Percentiles rank a stretch among this genome's conserved stretches.
Evolutionary conservation across 2,329 filamentous ascomycete genomes (phyloP).

Genomic region (Fusarium torulosum): DNA sequence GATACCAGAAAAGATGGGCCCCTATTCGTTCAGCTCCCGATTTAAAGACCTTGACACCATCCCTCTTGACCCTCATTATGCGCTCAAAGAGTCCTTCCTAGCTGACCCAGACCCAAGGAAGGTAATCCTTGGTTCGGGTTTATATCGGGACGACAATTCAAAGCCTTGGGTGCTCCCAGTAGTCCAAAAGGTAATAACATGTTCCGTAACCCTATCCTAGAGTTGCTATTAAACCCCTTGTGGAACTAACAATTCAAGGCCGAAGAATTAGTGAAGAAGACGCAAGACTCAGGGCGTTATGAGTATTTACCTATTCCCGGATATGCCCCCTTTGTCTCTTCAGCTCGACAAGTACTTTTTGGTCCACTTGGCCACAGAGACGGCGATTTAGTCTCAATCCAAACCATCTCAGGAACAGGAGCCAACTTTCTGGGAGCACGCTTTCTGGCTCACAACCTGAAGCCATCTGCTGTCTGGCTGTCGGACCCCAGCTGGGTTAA

Average conservation of each 20-base stretch:
- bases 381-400: background rate
- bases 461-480: constrained; percentile 1
- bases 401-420: constrained; percentile 6
- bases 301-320: background rate
- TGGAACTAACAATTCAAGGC: background rate
- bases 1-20: background rate
- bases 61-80: background rate
- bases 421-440: background rate
- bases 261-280: background rate
- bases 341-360: background rate
- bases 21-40: background rate
- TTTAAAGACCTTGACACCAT: background rate
- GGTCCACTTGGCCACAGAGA: background rate
- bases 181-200: background rate
- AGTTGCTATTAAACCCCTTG: too few species aligned
- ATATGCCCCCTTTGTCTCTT: background rate
- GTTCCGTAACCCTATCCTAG: too few species aligned
- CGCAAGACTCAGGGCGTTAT: background rate
- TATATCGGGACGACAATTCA: constrained; percentile 1
- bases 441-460: background rate
- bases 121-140: background rate
- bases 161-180: constrained; percentile 3
- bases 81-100: background rate
- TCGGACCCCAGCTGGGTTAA: constrained; percentile 9
- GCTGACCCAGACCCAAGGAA: background rate